Base-by-base conservation (phyloP, 2,329 filamentous ascomycete genomes). In the Bipolaris gigantea region DNA sequence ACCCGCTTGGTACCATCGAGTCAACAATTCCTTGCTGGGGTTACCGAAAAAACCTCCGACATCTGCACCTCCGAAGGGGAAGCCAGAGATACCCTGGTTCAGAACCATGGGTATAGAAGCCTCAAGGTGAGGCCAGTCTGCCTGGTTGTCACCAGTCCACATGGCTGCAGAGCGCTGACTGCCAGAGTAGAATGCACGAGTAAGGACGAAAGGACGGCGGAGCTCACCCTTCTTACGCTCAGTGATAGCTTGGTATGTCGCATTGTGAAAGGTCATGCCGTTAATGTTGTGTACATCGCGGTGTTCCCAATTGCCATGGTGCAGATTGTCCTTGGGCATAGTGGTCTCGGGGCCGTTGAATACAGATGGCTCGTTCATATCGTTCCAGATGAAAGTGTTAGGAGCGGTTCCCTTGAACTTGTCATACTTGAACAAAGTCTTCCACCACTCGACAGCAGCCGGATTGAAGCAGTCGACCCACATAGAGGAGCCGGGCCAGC, bases 131-230 rank as follows among this genome's bases (percentile, higher is more conserved):
- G 87, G 86, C 94, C 94, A 99, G 21, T 85, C 87, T 10, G 94
- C 94, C 73, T 94, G 89, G 77, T 99, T 99, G 72, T 99, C 94
- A 56, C 94, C 94, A 18, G 94, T 99, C 94, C 94, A 99, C 92
- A 97, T 97, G 55, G 94, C 93, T 59, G 91, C 90, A 38, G 90
- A 79, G 52, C 93, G 87, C 77, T 99, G 94, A 50, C 89, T 92
- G 33, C 94, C 94, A 11, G 93, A 85, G 72, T 88, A 99, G 79
- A 95, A 99, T 0, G 92, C 89, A 30, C 94, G 89, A 1, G 94
- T 99, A 47, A 99, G 83, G 10, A 97, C 85, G 71, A 99, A 99
- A 0, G 94, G 94, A 5, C 94, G 88, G 32, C 88, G 86, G 47
- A 88, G 77, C 75, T 95, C 92, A 48, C 90, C 91, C 75, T 92